Percentiles rank a stretch among this genome's conserved stretches.
These are phyloP conservation scores for Daldinia sp. DNA, from an alignment of 2,329 filamentous ascomycete genomes.

Conservation along the genomic window DNA sequence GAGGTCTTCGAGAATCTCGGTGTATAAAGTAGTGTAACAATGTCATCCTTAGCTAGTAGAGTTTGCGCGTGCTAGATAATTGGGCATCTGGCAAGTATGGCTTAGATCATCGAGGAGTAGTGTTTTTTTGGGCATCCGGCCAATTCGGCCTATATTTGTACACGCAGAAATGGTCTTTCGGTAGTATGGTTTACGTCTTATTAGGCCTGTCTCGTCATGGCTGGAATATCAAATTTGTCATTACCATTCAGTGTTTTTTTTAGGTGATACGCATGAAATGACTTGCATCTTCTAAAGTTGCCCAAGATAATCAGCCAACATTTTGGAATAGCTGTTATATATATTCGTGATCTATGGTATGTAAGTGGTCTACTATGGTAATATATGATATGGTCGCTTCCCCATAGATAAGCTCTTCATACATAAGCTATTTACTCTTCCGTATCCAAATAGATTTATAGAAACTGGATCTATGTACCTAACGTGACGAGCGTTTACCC, in stretches of 20 bases:
- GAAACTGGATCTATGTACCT: no score
- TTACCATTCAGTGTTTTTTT: slow-evolving; percentile 9
- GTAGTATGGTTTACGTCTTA: slow-evolving; percentile 44
- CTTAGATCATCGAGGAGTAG: slow-evolving; percentile 29
- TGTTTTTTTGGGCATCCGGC: slow-evolving; percentile 34
- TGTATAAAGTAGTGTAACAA: slow-evolving; percentile 48
- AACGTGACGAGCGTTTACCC: no score
- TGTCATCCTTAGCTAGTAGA: slow-evolving; percentile 23
- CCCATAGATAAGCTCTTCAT: no score
- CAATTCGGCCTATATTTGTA: slow-evolving; percentile 44
- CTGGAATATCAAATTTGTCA: slow-evolving; percentile 37
- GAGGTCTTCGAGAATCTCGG: slow-evolving; percentile 68
- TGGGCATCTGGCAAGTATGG: slow-evolving; percentile 22
- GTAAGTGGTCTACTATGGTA: no score
- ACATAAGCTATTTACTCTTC: no score
- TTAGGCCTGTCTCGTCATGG: slow-evolving; percentile 40
- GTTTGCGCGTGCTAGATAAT: slow-evolving; percentile 31
- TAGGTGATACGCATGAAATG: neutral
- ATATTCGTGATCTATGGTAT: no score
- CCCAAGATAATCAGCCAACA: neutral
- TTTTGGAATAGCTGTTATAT: neutral
- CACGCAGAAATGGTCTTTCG: slow-evolving; percentile 41
- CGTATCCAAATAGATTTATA: no score
- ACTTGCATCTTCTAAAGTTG: no score
- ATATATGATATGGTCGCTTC: no score